Percentiles rank a stretch among this genome's conserved stretches.
Conservation (phyloP, 129 eudicot genomes). For the Pulicaria dysenterica region DNA sequence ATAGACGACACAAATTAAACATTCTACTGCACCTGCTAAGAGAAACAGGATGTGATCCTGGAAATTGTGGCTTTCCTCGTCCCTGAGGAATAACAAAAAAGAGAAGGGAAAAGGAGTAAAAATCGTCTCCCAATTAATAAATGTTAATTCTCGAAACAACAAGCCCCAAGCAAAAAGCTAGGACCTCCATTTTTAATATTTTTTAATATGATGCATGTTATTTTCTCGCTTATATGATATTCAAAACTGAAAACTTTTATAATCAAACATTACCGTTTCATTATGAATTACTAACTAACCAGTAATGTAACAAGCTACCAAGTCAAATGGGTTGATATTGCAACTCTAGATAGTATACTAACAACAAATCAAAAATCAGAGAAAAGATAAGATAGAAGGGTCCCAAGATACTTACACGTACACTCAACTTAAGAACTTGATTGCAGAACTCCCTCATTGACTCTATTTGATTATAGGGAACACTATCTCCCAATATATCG, state of each 20-base stretch:
- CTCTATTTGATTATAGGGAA: conserved; percentile 47
- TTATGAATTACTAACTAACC: conserved; percentile 1
- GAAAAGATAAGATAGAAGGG: conserved; percentile 7
- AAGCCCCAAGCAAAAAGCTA: neutral
- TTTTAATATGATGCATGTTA: neutral
- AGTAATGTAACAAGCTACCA: neutral
- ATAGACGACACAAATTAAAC: conserved; percentile 17
- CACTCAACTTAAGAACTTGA: conserved; percentile 47
- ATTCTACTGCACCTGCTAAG: conserved; percentile 59
- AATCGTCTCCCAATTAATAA: neutral
- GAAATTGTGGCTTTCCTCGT: conserved; percentile 63
- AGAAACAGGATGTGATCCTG: conserved; percentile 83
- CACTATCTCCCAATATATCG: conserved; percentile 61
- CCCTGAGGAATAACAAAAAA: conserved; percentile 39
- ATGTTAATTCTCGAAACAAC: neutral
- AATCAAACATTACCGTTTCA: neutral
- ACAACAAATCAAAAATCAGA: neutral
- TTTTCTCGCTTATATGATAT: conserved; percentile 2
- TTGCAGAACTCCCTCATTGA: conserved; percentile 53
- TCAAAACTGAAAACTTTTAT: neutral
- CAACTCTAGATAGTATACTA: conserved; percentile 9
- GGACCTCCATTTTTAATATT: neutral
- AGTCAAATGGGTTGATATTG: conserved; percentile 4
- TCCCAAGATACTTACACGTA: conserved; percentile 35
- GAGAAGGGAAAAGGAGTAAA: neutral